A percentile compares a stretch with the other conserved stretches of the same genome.
These are phyloP conservation scores for Aspergillus fischeri DNA, from an alignment of 2,329 filamentous ascomycete genomes.

Conservation along the genomic window DNA sequence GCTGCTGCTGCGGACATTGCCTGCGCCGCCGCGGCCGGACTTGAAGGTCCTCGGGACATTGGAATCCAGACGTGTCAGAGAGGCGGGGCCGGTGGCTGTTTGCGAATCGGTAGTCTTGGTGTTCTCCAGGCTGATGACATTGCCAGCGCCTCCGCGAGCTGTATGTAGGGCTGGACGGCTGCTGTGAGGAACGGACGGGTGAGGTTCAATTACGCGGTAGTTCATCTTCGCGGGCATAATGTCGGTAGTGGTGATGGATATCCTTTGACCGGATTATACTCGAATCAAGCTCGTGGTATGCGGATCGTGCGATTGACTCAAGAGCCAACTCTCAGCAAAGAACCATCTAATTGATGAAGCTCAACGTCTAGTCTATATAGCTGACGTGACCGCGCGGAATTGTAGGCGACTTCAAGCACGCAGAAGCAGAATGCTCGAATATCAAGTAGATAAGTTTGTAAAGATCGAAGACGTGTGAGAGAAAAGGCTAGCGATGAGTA, in stretches of 20 bases:
- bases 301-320: slow-evolving; percentile 5
- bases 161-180: slow-evolving; percentile 48
- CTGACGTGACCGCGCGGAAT: not conserved
- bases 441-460: not conserved
- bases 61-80: slow-evolving; percentile 47
- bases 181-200: slow-evolving; percentile 52
- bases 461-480: not conserved
- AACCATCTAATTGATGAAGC: not conserved
- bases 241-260: slow-evolving; percentile 8
- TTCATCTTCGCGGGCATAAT: slow-evolving; percentile 33
- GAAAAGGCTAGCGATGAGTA: not conserved
- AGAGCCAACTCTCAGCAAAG: not conserved
- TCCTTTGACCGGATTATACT: not conserved
- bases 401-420: not conserved
- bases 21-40: slow-evolving; percentile 53
- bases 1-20: slow-evolving; percentile 50
- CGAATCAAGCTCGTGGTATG: not conserved
- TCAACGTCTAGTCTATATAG: not conserved
- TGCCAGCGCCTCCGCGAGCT: slow-evolving; percentile 58
- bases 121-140: slow-evolving; percentile 51
- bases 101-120: slow-evolving; percentile 47
- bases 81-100: slow-evolving; percentile 45
- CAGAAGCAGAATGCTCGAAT: not conserved
- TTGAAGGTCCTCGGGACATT: slow-evolving; percentile 39
- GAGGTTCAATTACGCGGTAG: slow-evolving; percentile 59